Conservation (phyloP, 306 rosid species). For the Quercus glauca region DNA sequence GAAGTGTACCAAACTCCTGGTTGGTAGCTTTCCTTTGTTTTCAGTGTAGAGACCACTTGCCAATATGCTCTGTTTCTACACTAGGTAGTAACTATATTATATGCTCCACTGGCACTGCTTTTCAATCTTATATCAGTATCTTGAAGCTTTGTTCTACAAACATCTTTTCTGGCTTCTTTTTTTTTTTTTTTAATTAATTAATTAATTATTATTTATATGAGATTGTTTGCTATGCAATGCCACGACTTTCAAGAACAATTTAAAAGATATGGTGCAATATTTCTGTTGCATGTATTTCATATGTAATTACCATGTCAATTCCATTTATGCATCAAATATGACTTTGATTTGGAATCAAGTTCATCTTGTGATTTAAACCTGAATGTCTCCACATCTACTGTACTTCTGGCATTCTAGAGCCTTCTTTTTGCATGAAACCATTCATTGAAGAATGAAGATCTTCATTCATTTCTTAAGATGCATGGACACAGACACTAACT, state of each 20-base stretch:
- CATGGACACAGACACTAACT: too few species aligned
- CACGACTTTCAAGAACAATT: neutral
- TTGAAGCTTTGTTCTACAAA: neutral
- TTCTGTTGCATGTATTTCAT: neutral
- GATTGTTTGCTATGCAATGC: slow-evolving; percentile 10
- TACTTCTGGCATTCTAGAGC: neutral
- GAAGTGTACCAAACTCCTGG: neutral
- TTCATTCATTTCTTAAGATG: neutral
- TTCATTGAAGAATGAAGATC: neutral
- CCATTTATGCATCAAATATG: neutral
- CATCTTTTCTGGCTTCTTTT: neutral
- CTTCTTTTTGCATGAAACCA: neutral
- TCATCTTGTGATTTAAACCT: neutral
- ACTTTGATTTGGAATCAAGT: neutral
- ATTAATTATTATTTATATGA: neutral
- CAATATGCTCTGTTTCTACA: neutral
- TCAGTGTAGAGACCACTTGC: neutral
- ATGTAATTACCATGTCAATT: neutral
- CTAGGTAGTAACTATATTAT: neutral
- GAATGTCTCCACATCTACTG: neutral
- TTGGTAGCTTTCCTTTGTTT: neutral
- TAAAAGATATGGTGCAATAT: neutral
- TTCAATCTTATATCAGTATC: neutral
- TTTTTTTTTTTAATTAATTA: neutral
- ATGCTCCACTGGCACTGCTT: neutral